These are phyloP conservation scores for Mycena venus DNA, from an alignment of 768 basidiomycete genomes.

Conservation along the genomic window DNA sequence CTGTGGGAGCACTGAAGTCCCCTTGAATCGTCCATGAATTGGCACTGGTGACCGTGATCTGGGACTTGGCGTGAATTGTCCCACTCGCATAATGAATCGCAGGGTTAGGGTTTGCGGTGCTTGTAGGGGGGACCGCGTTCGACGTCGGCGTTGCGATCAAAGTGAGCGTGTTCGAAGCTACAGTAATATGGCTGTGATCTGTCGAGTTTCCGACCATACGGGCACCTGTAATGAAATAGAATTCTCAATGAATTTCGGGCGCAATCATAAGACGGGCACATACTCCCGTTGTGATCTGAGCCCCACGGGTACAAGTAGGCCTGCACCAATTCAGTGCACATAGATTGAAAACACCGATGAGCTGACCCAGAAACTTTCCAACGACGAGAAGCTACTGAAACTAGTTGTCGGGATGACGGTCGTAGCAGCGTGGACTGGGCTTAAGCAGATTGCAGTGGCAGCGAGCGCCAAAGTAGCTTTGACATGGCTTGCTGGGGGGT, in stretches of 20 bases:
- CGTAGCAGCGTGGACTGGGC: conserved; percentile 43
- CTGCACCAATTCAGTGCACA: neutral
- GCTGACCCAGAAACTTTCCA: conserved; percentile 53
- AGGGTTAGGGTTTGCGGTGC: conserved; percentile 55
- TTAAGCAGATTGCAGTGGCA: conserved; percentile 25
- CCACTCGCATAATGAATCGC: conserved; percentile 60
- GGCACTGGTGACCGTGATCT: conserved; percentile 55
- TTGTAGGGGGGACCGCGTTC: conserved; percentile 53
- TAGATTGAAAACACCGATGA: neutral
- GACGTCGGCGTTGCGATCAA: conserved; percentile 58
- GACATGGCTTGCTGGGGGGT: conserved; percentile 5
- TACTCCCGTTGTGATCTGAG: conserved; percentile 61
- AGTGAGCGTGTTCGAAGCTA: conserved; percentile 53
- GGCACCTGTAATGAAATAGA: conserved; percentile 44
- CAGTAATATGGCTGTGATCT: conserved; percentile 54
- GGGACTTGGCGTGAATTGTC: conserved; percentile 56
- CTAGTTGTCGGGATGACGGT: conserved; percentile 57
- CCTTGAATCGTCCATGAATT: conserved; percentile 55
- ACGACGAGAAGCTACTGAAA: conserved; percentile 52
- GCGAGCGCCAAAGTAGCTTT: conserved; percentile 23
- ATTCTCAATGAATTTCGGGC: neutral
- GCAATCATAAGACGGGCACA: conserved; percentile 19
- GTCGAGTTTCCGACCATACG: conserved; percentile 58
- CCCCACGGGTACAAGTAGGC: conserved; percentile 62
- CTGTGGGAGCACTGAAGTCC: conserved; percentile 59